phyloP scores from a whole-genome alignment of 2,329 filamentous ascomycete genomes.

The Colletotrichum sp. region DNA sequence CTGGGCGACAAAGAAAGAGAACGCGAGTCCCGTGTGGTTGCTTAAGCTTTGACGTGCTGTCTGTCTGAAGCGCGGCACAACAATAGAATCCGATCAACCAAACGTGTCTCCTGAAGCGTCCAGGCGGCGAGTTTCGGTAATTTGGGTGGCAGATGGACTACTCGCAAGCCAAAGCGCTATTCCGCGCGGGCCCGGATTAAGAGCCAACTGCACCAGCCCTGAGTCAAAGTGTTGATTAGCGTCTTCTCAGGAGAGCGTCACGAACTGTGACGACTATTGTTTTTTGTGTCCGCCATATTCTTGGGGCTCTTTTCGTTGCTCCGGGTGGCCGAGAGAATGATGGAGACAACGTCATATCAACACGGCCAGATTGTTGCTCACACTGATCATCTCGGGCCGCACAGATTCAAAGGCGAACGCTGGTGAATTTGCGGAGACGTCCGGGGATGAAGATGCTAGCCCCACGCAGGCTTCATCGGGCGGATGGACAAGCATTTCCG shows the following conservation, averaged over 20 bases:
- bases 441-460: not conserved
- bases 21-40: not conserved
- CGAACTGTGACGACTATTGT: not conserved
- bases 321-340: not conserved
- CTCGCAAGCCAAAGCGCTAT: slow-evolving; percentile 8
- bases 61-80: not conserved
- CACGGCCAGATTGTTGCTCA: not conserved
- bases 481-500: not conserved
- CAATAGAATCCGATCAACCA: not conserved
- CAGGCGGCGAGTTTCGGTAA: not conserved
- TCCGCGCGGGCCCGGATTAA: not conserved
- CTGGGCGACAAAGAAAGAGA: slow-evolving; percentile 3
- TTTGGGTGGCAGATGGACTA: not conserved
- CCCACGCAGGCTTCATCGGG: not conserved
- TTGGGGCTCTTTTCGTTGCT: not conserved
- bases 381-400: not conserved
- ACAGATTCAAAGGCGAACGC: not conserved
- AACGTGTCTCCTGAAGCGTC: slow-evolving; percentile 1
- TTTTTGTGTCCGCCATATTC: not conserved
- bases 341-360: not conserved
- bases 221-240: slow-evolving; percentile 13
- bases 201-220: not conserved
- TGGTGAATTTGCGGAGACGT: not conserved
- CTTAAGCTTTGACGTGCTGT: slow-evolving; percentile 7
- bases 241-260: not conserved